Evolutionary conservation across 306 rosid genomes (phyloP), one percentile per base, ranked within the genome.

Genomic region (Dryas alaskensis): DNA sequence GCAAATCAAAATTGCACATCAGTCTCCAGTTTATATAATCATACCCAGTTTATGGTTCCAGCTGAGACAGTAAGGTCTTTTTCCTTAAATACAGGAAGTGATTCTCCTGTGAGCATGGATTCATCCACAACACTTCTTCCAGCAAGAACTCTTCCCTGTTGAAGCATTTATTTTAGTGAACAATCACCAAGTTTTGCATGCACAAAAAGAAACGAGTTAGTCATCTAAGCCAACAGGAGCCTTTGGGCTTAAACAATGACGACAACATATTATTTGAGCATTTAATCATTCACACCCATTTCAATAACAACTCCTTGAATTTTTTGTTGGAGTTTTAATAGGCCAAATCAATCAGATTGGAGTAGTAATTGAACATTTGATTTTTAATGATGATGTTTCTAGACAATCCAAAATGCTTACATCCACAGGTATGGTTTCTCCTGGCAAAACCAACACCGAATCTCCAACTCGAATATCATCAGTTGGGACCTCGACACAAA

Each of bases 71-170:
- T 77, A 75, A 88, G 84, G 79, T 92, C 97, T 78, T 82, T 78
- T 76, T 94, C 98, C 87, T 94, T 94, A 79, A 88, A 91, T 58
- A 94, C 95, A 71, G 96, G 98, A 73, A 91, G 97, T 62, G 96
- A 94, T 83, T 94, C 98, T 77, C 99, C 99, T 17, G 93, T 94
- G 71, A 94, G 99, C 99, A 94, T 92, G 79, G 99, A 89, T 84
- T 94, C 99, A 49, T 94, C 99, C 79, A 92, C 99, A 72, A 94
- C 92, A 61, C 99, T 92, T 89, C 96, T 88, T 82, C 99, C 99
- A 11, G 95, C 91, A 78, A 87, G 65, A 66, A 94, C 89, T 80
- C 51, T 94, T 60, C 97, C 99, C 97, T 94, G 86, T 67, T 53
- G 81, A 78, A 73, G 68, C 48, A 78, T 65, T 65, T 45, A 17